Evolutionary conservation across 164 flowering plant genomes (phyloP).

Genomic region (Houttuynia cordata): DNA sequence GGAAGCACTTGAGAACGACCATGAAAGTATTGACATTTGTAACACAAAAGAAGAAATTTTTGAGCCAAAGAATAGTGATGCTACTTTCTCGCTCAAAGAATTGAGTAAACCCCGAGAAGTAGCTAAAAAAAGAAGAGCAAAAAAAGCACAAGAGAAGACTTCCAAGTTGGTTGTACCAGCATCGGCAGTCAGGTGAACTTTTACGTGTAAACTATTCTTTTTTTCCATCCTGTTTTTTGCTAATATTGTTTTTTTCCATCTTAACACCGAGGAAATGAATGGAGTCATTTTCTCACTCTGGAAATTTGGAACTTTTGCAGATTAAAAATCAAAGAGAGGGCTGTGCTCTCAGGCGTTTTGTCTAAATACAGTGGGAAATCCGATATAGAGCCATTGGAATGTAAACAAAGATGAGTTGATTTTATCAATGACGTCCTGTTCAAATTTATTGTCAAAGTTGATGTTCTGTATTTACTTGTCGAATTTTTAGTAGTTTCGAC

Average conservation of each 20-base stretch:
- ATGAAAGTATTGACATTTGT: conserved; percentile 5
- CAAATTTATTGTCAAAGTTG: too few species aligned
- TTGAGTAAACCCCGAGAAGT: background rate
- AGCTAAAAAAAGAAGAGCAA: background rate
- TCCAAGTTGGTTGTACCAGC: conserved; percentile 3
- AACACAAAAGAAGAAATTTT: background rate
- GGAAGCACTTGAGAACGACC: conserved; percentile 14
- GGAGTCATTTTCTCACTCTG: background rate
- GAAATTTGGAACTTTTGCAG: background rate
- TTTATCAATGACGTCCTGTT: background rate
- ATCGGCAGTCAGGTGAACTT: conserved; percentile 5
- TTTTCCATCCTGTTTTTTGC: too few species aligned
- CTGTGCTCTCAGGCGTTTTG: conserved; percentile 6
- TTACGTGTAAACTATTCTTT: too few species aligned
- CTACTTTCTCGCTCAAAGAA: background rate
- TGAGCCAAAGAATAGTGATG: background rate
- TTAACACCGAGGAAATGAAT: background rate
- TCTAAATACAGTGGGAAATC: conserved; percentile 6
- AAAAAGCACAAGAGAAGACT: conserved; percentile 1
- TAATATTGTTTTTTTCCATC: too few species aligned
- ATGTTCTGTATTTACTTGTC: too few species aligned
- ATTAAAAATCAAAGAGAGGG: conserved; percentile 8
- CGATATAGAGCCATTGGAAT: background rate
- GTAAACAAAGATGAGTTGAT: background rate
- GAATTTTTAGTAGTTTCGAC: too few species aligned